These are phyloP conservation scores for Tricholoma hemisulphureum DNA, from an alignment of 768 basidiomycete species.

Conservation along the genomic window DNA sequence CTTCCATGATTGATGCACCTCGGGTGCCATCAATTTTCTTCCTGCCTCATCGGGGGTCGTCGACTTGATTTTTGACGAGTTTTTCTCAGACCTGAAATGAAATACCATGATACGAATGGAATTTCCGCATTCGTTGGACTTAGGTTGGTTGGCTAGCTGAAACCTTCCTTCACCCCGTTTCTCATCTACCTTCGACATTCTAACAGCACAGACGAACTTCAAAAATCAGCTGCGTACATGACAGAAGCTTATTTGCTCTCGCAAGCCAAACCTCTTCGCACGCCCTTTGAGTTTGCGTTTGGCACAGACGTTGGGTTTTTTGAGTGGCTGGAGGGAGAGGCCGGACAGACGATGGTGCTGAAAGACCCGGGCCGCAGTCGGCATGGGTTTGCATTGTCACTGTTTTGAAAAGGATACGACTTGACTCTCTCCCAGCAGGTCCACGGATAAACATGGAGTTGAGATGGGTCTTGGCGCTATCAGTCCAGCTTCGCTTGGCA, in stretches of 20 bases:
- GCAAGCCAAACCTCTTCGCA: constrained; percentile 45
- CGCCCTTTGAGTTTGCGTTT: constrained; percentile 77
- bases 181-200: background rate
- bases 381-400: background rate
- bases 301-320: constrained; percentile 53
- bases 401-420: background rate
- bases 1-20: too few relatives aligned
- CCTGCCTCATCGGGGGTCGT: too few relatives aligned
- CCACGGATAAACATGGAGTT: constrained; percentile 5
- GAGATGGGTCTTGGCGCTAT: constrained; percentile 21
- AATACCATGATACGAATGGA: constrained; percentile 66
- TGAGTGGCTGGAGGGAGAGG: constrained; percentile 69
- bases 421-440: background rate
- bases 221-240: constrained; percentile 73
- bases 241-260: constrained; percentile 61
- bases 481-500: constrained; percentile 4
- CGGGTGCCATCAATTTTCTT: too few relatives aligned
- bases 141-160: too few relatives aligned
- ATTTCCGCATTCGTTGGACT: constrained; percentile 70
- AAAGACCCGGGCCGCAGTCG: constrained; percentile 6
- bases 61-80: background rate
- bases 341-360: background rate
- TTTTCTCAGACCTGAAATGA: constrained; percentile 50
- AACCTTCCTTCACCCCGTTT: constrained; percentile 2
- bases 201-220: constrained; percentile 68